Percentiles rank a stretch among this genome's conserved stretches.
Evolutionary conservation across 2,329 filamentous ascomycete genomes (phyloP).

Genomic region (Lachnum nothofagi): DNA sequence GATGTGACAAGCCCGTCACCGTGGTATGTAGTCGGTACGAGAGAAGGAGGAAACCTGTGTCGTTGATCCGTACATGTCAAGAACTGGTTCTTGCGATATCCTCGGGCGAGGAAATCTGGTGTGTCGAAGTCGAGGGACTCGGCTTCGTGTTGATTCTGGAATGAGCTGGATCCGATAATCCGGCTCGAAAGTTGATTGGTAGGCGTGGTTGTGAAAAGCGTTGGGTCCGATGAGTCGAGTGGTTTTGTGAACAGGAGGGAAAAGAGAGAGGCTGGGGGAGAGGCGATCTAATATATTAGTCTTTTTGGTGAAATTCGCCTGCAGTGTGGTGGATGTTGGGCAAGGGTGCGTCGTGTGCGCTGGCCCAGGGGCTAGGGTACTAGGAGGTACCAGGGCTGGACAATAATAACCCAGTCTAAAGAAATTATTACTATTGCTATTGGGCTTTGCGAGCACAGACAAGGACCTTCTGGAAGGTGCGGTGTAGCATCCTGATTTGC

Average conservation of each 20-base stretch:
- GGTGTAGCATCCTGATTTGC: slow-evolving; percentile 7
- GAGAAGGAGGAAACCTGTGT: slow-evolving; percentile 33
- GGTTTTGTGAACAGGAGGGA: slow-evolving; percentile 17
- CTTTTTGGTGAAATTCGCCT: slow-evolving; percentile 13
- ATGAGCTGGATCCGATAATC: slow-evolving; percentile 25
- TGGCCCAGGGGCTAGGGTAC: slow-evolving; percentile 15
- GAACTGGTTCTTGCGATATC: slow-evolving; percentile 26
- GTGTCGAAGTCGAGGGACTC: slow-evolving; percentile 26
- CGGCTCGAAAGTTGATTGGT: slow-evolving; percentile 21
- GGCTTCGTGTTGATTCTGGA: slow-evolving; percentile 26
- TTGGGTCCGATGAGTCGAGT: slow-evolving; percentile 15
- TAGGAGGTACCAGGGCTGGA: slow-evolving; percentile 16
- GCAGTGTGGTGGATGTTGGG: slow-evolving; percentile 9
- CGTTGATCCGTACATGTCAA: slow-evolving; percentile 35
- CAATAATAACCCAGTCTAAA: background rate
- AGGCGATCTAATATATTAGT: slow-evolving; percentile 13
- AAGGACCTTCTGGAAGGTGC: slow-evolving; percentile 20
- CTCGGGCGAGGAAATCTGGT: slow-evolving; percentile 22
- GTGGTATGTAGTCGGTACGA: slow-evolving; percentile 36
- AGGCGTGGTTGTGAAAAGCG: slow-evolving; percentile 16
- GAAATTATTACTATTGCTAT: slow-evolving; percentile 1
- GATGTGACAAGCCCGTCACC: slow-evolving; percentile 34
- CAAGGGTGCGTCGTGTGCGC: slow-evolving; percentile 13
- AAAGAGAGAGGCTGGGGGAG: slow-evolving; percentile 19
- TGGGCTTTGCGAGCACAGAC: slow-evolving; percentile 1